Evolutionary conservation across 139 green algal genomes (phyloP), one percentile per base, ranked within the genome.

Genomic region (Bryopsis sp.): DNA sequence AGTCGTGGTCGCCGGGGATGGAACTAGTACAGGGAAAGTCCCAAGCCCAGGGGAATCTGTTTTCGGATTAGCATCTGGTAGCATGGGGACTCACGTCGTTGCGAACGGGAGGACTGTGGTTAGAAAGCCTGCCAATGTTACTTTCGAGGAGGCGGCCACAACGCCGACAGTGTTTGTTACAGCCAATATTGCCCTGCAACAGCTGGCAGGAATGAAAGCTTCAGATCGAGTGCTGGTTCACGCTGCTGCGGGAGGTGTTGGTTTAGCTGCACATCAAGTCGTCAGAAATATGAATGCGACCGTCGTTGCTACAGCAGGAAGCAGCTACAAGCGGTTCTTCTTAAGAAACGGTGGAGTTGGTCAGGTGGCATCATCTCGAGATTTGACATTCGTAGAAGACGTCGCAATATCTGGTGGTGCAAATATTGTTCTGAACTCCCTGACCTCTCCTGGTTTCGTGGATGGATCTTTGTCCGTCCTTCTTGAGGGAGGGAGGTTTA

Each of bases 151-250:
- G 46, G 88, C 86, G 3, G 76, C 88, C 39, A 86, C 79, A 58
- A 88, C 83, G 36, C 88, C 88, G 43, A 95, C 88, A 0, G 87
- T 92, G 34, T 93, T 89, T 77, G 83, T 90, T 46, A 95, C 88
- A 2, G 84, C 82, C 0, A 80, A 92, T 39, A 47, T 81, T 59
- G 80, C 79, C 6, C 75, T 93, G 58, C 26, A 62, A 26, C 47
- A 76, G 34, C 76, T 77, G 2, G 60, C 73, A 7, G 70, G 15
- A 0, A 34, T 75, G n/a, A 26, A 26, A 3, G 43, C 57, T n/a
- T 74, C 76, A 0, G 72, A 89, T 24, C 36, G 62, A 0, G 82
- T 89, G 58, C 72, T 95, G 57, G 68, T 95, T 72, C 88, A 90
- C 57, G 83, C 80, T 22, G 86, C 83, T 4, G 78, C 88, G 19